Base-by-base conservation (phyloP, 352 stramenopile genomes). In the Globisporangium middletonii region DNA sequence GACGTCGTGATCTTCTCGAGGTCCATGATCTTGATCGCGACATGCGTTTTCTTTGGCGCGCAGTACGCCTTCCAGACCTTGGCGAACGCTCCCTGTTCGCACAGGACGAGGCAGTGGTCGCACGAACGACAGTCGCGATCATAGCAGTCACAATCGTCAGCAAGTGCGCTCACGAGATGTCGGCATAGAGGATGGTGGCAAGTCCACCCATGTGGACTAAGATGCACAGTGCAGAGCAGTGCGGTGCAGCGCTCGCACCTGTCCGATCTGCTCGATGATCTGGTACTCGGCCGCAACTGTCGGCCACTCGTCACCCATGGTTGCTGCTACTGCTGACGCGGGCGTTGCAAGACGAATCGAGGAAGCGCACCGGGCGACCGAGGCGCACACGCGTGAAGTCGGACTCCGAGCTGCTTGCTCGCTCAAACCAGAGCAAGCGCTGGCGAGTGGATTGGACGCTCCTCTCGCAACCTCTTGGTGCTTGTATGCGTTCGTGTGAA, bases 1-100 rank as follows among this genome's bases (percentile, higher is more conserved):
- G 83, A 98, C 23, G 94, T 97, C 50, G 96, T 98, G 61, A 99
- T 97, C 73, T 99, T 98, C 73, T 99, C 97, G 35, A 99, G 79
- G 75, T 99, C 97, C 81, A 99, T 97, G 61, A 99, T 97, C 74
- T 99, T 99, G 62, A 99, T 98, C 42, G 97, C 96, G 60, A 97
- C 86, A 61, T 94, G 75, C 52, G 75, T 77, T 62, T 92, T 86
- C 69, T 96, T 97, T 35, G 87, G 68, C 58, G 67, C 69, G 58
- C 90, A 98, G 67, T 89, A 91, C 15, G 96, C 97, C 68, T 96
- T 97, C 88, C 94, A 99, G 26, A 99, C 97, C 58, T 98, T 98
- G 27, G 97, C 97, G 69, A 99, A 99, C 18, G 97, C 96, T 19
- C 97, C 97, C 76, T 98, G 80, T 9, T 33, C 3, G 15, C 13